Evolutionary conservation across 441 rosid species (phyloP), one percentile per base, ranked within the genome.

Genomic region (Macaranga tanarius): DNA sequence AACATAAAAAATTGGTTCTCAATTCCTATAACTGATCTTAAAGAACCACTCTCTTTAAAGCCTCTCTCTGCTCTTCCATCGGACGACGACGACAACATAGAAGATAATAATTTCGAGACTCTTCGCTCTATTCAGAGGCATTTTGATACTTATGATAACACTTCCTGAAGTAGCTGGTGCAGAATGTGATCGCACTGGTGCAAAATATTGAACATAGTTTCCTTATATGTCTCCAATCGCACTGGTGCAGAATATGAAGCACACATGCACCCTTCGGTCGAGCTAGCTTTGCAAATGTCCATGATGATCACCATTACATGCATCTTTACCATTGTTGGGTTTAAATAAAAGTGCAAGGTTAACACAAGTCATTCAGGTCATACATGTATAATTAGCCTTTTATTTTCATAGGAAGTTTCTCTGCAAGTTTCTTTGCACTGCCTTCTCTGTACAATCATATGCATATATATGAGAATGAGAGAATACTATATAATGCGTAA

Each of bases 171-270:
- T n/a, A n/a, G n/a, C n/a, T n/a, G n/a, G n/a, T n/a, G n/a, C n/a
- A n/a, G n/a, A n/a, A n/a, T n/a, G n/a, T n/a, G n/a, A n/a, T n/a
- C n/a, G n/a, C n/a, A n/a, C n/a, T n/a, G n/a, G n/a, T n/a, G n/a
- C n/a, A n/a, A n/a, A n/a, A n/a, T n/a, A n/a, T n/a, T n/a, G n/a
- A n/a, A n/a, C n/a, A n/a, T 95, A 80, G 94, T 97, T 65, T 89
- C 89, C 25, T 71, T 72, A 76, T 84, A 85, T 69, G 76, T 85
- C 31, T 71, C 66, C 51, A 86, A 84, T 82, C 96, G 84, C 62
- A 82, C 89, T 78, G 93, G 94, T 80, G 86, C 94, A 72, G 97
- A 93, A 84, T 95, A 98, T 76, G 90, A 88, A 84, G 80, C 79
- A 75, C 42, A 31, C 78, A 54, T 38, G n/a, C n/a, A n/a, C n/a